Percentiles rank a stretch among this genome's conserved stretches.
Evolutionary conservation across 805 yeast genomes (phyloP).

Genomic region (Clavispora fructus): DNA sequence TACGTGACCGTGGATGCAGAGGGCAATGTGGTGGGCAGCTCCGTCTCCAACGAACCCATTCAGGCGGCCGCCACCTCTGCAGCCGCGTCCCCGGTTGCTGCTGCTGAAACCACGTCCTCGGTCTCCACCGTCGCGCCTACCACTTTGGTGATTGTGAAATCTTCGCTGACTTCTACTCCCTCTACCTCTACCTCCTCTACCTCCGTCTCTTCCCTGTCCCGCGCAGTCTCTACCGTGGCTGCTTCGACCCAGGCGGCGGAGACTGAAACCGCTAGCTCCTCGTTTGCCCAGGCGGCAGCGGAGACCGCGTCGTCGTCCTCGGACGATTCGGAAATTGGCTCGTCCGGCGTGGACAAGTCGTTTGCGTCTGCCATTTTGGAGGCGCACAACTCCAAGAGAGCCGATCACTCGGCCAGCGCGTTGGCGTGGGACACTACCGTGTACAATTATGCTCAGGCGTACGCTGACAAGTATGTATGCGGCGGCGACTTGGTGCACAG

Average conservation of each 20-base stretch:
- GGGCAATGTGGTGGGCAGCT: conserved; percentile 7
- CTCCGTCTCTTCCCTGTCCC: not conserved
- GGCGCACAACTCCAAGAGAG: conserved; percentile 46
- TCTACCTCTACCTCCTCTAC: not conserved
- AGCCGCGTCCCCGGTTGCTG: not conserved
- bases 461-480: conserved; percentile 46
- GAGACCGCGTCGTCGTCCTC: conserved; percentile 2
- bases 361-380: conserved; percentile 46
- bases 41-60: not conserved
- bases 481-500: conserved; percentile 16
- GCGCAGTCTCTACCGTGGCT: not conserved
- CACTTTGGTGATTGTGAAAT: conserved; percentile 6
- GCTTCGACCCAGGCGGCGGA: no score
- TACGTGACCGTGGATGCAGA: conserved; percentile 21
- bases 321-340: conserved; percentile 13
- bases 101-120: not conserved
- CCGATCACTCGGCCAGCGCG: conserved; percentile 14
- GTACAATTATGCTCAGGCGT: conserved; percentile 48
- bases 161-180: conserved; percentile 1
- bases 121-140: conserved; percentile 2
- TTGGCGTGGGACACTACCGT: conserved; percentile 53
- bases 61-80: not conserved
- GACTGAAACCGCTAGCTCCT: not conserved
- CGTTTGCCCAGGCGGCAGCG: conserved; percentile 1
- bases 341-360: conserved; percentile 17